phyloP scores from a whole-genome alignment of 2,329 filamentous ascomycete species.

The Botrytis paeoniae region DNA sequence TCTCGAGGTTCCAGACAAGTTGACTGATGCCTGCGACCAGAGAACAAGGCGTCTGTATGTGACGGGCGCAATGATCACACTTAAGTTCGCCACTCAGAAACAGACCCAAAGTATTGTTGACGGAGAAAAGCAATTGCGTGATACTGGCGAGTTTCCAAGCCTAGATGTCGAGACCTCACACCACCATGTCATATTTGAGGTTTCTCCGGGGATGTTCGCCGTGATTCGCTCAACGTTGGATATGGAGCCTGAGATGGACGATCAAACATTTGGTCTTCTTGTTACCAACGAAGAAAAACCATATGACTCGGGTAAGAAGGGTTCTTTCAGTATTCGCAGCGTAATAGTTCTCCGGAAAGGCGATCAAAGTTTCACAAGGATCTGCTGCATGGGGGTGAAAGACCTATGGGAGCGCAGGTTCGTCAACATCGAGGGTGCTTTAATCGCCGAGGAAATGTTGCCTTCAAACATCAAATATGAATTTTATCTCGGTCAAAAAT shows the following conservation, averaged over 20 bases:
- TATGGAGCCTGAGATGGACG: background rate
- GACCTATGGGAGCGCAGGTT: background rate
- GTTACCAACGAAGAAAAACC: no score
- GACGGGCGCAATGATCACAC: background rate
- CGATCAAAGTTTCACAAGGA: background rate
- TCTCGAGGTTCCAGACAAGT: background rate
- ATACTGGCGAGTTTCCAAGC: background rate
- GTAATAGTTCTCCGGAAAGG: background rate
- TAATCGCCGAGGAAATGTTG: background rate
- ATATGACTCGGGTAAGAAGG: no score
- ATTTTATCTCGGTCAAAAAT: no score
- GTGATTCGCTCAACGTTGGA: background rate
- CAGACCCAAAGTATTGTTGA: background rate
- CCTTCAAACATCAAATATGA: no score
- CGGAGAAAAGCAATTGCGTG: no score
- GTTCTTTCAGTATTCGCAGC: no score
- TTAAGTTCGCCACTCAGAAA: background rate
- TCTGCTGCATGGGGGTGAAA: background rate
- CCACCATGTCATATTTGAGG: background rate
- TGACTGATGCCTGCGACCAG: background rate
- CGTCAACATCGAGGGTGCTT: background rate
- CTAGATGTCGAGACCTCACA: fast-evolving
- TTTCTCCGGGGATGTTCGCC: background rate
- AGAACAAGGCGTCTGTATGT: background rate
- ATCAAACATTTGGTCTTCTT: background rate